Percentiles rank a stretch among this genome's conserved stretches.
These are phyloP conservation scores for Saturnispora diversa DNA, from an alignment of 805 yeast species.

Conservation along the genomic window DNA sequence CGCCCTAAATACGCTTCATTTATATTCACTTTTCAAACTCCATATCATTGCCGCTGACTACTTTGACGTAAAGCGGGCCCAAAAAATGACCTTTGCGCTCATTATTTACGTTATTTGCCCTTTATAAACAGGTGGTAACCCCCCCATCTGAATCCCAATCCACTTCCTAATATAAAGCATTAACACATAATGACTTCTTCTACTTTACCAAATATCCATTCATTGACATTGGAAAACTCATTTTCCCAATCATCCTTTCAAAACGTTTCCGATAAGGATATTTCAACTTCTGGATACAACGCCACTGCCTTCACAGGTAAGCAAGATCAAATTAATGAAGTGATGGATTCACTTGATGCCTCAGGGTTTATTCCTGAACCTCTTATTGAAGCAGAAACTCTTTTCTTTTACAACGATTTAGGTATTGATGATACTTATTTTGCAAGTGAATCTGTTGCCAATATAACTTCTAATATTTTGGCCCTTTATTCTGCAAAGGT, in stretches of 20 bases:
- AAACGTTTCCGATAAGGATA: constrained; percentile 26
- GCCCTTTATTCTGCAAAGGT: constrained; percentile 89
- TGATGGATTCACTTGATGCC: constrained; percentile 70
- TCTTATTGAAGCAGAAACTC: constrained; percentile 76
- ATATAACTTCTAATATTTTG: constrained; percentile 76
- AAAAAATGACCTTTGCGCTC: too few relatives aligned
- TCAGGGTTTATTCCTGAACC: constrained; percentile 86
- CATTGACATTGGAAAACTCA: constrained; percentile 30
- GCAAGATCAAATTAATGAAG: constrained; percentile 70
- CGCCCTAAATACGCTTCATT: too few relatives aligned
- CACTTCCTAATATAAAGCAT: too few relatives aligned
- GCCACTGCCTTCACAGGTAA: constrained; percentile 72
- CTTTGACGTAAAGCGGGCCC: too few relatives aligned
- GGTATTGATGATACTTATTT: constrained; percentile 92
- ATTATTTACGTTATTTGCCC: too few relatives aligned
- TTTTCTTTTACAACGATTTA: constrained; percentile 79
- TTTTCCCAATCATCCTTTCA: constrained; percentile 31
- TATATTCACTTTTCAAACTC: too few relatives aligned
- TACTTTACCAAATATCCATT: constrained; percentile 13
- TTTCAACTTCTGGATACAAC: constrained; percentile 50
- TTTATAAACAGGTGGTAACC: too few relatives aligned
- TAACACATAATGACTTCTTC: constrained; percentile 4
- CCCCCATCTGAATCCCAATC: too few relatives aligned
- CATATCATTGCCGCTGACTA: too few relatives aligned
- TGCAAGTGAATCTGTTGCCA: constrained; percentile 73